Evolutionary conservation across 73 alveolate species (phyloP), one percentile per base, ranked within the genome.

Genomic region (Paramecium primaurelia): DNA sequence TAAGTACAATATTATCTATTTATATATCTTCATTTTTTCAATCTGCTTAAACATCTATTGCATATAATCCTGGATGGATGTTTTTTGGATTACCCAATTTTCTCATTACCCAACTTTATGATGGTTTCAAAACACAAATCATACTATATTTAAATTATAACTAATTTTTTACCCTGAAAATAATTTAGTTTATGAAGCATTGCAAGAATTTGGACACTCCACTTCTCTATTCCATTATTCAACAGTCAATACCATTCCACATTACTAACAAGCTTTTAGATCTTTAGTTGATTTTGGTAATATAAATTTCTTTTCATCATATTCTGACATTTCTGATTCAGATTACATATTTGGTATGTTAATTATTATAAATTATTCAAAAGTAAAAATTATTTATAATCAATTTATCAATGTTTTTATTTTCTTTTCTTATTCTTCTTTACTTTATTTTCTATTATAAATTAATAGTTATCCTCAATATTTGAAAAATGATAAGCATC

Each of bases 1-100:
- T 37, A 36, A 73, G 87, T 73, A 73, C 87, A 73, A 73, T 73
- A 73, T 73, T 73, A 73, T 54, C 69, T 54, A 54, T 18, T 18
- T 54, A 54, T 54, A 54, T 54, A 54, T 54, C 12, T 54, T 54
- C 12, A 54, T 22, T 64, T 64, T 64, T 25, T 73, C 86, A 73
- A 36, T 73, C 60, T 34, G 38, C 87, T 18, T 73, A 14, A 12
- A 73, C 64, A 34, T 73, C 87, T 37, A 73, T 30, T 16, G 87
- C 87, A 36, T 73, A 73, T 73, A 73, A 73, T 38, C 87, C 87
- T 73, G 64, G 64, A 38, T 38, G 47, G 16, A 40, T 10, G 37
- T 12, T 36, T 9, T 18, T 40, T 5, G 60, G 60, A 37, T 37
- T 4, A 1, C 60, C 60, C 22, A 73, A 38, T 36, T 40, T 73